phyloP scores from a whole-genome alignment of 2,329 filamentous ascomycete species.

The Stachybotrys chartarum region DNA sequence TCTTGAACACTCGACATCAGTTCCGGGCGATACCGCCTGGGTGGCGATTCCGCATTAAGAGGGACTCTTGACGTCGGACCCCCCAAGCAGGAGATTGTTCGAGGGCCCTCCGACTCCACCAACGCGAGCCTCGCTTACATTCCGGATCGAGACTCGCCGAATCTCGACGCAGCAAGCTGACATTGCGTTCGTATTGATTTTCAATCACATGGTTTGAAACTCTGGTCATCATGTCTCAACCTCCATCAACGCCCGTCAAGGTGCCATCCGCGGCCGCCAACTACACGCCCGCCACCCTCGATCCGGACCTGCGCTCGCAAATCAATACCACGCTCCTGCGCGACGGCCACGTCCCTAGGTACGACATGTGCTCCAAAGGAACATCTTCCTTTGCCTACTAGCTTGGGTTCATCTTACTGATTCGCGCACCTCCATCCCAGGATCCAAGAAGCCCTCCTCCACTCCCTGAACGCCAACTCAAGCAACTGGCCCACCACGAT shows the following conservation, averaged over 20 bases:
- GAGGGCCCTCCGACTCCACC: too few relatives aligned
- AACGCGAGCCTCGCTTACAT: too few relatives aligned
- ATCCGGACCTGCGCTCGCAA: constrained; percentile 54
- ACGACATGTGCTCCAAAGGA: constrained; percentile 11
- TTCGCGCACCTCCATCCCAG: constrained; percentile 22
- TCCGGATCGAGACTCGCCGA: too few relatives aligned
- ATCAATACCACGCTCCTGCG: constrained; percentile 52
- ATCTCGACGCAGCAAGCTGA: too few relatives aligned
- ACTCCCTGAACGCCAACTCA: constrained; percentile 51
- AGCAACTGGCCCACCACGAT: constrained; percentile 57
- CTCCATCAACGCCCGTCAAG: constrained; percentile 50
- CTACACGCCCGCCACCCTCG: constrained; percentile 54
- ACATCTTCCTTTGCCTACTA: neutral
- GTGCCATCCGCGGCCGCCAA: constrained; percentile 52
- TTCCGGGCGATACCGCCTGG: too few relatives aligned
- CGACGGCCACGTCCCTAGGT: constrained; percentile 55
- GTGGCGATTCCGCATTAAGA: too few relatives aligned
- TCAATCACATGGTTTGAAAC: too few relatives aligned
- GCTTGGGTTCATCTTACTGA: neutral
- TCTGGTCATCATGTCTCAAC: constrained; percentile 32
- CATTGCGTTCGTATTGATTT: too few relatives aligned
- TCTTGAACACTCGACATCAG: too few relatives aligned
- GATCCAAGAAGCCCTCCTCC: constrained; percentile 58
- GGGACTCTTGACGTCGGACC: too few relatives aligned
- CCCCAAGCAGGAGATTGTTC: too few relatives aligned